phyloP scores from a whole-genome alignment of 2,329 filamentous ascomycete genomes.

The Colletotrichum acutatum region DNA sequence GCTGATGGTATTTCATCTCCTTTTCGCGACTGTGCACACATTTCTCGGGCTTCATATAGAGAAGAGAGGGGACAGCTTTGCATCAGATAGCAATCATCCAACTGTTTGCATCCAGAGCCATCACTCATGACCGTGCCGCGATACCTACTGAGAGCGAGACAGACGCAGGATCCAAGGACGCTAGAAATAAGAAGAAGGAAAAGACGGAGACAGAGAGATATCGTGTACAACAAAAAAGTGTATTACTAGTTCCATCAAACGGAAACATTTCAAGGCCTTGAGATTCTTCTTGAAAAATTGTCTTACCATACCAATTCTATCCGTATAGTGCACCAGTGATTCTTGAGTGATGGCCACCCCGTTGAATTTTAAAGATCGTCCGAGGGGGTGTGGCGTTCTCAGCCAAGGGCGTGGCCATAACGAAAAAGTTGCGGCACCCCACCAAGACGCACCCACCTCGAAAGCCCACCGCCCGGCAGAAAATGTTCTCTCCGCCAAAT shows the following conservation, averaged over 20 bases:
- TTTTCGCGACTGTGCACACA: slow-evolving; percentile 15
- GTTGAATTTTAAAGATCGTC: background rate
- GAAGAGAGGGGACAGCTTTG: slow-evolving; percentile 26
- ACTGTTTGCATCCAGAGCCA: slow-evolving; percentile 27
- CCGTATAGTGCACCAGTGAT: too few relatives aligned
- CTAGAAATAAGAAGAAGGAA: background rate
- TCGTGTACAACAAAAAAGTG: slow-evolving; percentile 34
- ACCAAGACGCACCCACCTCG: background rate
- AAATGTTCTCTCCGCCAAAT: slow-evolving; percentile 44
- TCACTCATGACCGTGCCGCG: slow-evolving; percentile 18
- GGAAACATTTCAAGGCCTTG: slow-evolving; percentile 4
- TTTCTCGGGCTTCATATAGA: slow-evolving; percentile 28
- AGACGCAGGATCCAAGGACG: background rate
- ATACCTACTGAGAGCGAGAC: background rate
- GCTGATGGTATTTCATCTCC: slow-evolving; percentile 18
- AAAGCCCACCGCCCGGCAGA: slow-evolving; percentile 52
- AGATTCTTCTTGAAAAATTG: background rate
- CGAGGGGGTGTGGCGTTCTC: background rate
- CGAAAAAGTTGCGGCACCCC: slow-evolving; percentile 29
- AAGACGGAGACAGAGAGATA: background rate
- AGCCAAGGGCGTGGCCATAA: slow-evolving; percentile 17
- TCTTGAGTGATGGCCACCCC: background rate
- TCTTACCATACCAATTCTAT: background rate
- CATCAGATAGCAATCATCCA: slow-evolving; percentile 35
- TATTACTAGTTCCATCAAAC: slow-evolving; percentile 28